phyloP scores from a whole-genome alignment of 352 stramenopile species.

The Thraustotheca clavata region DNA sequence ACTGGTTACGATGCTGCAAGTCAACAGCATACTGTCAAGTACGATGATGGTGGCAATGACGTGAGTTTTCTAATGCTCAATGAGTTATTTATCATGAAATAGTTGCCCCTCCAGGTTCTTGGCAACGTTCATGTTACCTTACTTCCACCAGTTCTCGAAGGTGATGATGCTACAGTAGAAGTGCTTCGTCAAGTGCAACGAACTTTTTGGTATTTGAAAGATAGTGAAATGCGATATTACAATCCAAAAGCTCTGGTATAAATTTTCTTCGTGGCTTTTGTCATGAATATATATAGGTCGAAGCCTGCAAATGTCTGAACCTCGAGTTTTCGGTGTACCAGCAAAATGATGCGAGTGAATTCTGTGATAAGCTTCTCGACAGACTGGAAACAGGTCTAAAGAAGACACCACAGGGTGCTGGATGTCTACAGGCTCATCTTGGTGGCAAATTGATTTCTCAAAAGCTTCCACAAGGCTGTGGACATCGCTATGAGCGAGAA shows the following conservation, averaged over 20 bases:
- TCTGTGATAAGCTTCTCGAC: conserved; percentile 98
- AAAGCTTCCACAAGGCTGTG: conserved; percentile 85
- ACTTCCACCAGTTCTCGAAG: conserved; percentile 62
- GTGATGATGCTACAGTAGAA: conserved; percentile 76
- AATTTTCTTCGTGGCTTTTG: conserved; percentile 25
- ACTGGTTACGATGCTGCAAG: conserved; percentile 77
- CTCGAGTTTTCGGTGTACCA: conserved; percentile 96
- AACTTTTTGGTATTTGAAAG: conserved; percentile 83
- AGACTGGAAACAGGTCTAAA: conserved; percentile 95
- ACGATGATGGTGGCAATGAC: conserved; percentile 80
- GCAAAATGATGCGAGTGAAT: conserved; percentile 99
- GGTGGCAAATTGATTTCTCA: conserved; percentile 81
- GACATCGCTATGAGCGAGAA: conserved; percentile 91
- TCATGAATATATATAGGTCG: conserved; percentile 25
- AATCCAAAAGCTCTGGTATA: conserved; percentile 86
- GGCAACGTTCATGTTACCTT: conserved; percentile 31
- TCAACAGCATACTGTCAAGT: conserved; percentile 68
- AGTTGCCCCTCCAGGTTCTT: not conserved
- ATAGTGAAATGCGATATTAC: conserved; percentile 81
- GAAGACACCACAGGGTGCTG: conserved; percentile 67
- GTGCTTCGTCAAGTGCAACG: conserved; percentile 83
- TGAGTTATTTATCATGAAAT: not conserved
- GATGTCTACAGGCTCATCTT: conserved; percentile 64
- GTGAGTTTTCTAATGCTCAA: conserved; percentile 11
- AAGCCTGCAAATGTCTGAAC: conserved; percentile 83